A percentile compares a stretch with the other conserved stretches of the same genome.
phyloP scores from a whole-genome alignment of 2,329 filamentous ascomycete species.

The Colletotrichum abscissum region DNA sequence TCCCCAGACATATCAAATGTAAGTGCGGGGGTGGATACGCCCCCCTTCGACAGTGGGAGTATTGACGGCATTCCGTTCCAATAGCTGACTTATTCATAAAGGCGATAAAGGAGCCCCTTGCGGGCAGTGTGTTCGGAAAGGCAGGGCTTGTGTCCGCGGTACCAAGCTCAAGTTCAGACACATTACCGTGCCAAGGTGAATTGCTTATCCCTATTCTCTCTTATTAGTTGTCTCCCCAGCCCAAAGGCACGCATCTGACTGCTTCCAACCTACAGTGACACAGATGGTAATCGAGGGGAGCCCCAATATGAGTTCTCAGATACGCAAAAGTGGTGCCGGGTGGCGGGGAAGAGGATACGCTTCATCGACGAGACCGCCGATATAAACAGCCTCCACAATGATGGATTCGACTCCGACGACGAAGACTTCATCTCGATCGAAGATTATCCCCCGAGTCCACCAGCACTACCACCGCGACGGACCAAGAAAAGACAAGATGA shows the following conservation, averaged over 20 bases:
- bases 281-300: background rate
- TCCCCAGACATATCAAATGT: slow-evolving; percentile 25
- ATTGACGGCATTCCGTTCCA: no score
- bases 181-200: slow-evolving; percentile 4
- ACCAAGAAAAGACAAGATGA: background rate
- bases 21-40: background rate
- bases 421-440: background rate
- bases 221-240: no score
- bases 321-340: slow-evolving; percentile 16
- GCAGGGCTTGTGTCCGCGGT: background rate
- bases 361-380: slow-evolving; percentile 29
- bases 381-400: slow-evolving; percentile 16
- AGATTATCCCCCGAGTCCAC: background rate
- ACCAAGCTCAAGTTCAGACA: slow-evolving; percentile 22
- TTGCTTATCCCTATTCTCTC: no score
- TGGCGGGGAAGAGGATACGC: slow-evolving; percentile 5
- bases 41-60: background rate
- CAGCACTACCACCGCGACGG: background rate
- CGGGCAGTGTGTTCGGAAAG: slow-evolving; percentile 11
- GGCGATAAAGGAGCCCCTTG: slow-evolving; percentile 28
- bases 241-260: background rate
- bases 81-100: background rate
- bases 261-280: background rate
- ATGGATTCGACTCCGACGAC: slow-evolving; percentile 16
- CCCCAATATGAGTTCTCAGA: slow-evolving; percentile 19